These are phyloP conservation scores for Parathielavia hyrcaniae DNA, from an alignment of 495 filamentous ascomycete genomes.

Conservation along the genomic window DNA sequence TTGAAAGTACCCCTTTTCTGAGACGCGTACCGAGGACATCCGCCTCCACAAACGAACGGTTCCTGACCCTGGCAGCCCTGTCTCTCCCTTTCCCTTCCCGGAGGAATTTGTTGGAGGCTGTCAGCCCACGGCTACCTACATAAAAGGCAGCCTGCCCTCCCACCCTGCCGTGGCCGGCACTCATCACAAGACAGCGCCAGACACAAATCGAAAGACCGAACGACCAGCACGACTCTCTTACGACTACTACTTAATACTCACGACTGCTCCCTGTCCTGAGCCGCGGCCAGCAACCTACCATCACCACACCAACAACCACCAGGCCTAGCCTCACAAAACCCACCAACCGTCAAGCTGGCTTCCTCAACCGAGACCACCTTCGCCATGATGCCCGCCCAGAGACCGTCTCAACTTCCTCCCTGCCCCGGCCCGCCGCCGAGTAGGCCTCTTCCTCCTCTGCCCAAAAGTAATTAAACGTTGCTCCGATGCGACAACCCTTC, in stretches of 20 bases:
- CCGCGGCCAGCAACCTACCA: slow-evolving; percentile 2
- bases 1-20: slow-evolving; percentile 17
- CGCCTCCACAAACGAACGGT: slow-evolving; percentile 22
- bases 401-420: slow-evolving; percentile 67
- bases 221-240: slow-evolving; percentile 9
- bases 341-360: slow-evolving; percentile 20
- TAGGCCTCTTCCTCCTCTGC: slow-evolving; percentile 74
- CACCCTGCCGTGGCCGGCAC: slow-evolving; percentile 13
- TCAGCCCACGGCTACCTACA: slow-evolving; percentile 36
- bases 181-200: slow-evolving; percentile 31
- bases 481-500: slow-evolving; percentile 3
- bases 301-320: slow-evolving; percentile 7
- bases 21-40: slow-evolving; percentile 23
- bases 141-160: slow-evolving; percentile 40
- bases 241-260: slow-evolving; percentile 6
- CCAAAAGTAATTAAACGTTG: slow-evolving; percentile 53
- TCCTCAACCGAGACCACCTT: slow-evolving; percentile 14
- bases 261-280: background rate
- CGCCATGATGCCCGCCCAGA: slow-evolving; percentile 59
- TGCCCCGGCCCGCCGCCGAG: slow-evolving; percentile 80
- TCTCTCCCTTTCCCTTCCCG: slow-evolving; percentile 21
- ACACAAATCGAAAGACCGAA: slow-evolving; percentile 11
- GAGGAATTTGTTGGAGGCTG: slow-evolving; percentile 33
- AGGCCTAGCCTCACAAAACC: slow-evolving; percentile 18
- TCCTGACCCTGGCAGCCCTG: slow-evolving; percentile 30